Conservation (phyloP, 805 yeast genomes). For the Saccharomycopsis lassenensis region DNA sequence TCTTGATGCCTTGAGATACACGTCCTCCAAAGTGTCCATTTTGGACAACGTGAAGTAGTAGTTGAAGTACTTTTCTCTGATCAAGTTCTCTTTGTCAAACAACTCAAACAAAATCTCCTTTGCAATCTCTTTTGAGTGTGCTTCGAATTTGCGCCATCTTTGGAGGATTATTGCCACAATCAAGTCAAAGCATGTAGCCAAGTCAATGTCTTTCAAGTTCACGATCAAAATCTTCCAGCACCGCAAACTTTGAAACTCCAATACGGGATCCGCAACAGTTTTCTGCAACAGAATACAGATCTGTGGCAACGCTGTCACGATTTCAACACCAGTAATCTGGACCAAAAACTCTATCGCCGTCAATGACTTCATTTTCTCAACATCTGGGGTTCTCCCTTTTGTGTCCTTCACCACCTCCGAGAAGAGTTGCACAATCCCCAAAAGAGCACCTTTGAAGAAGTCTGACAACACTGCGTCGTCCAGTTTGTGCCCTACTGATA, state of each 20-base stretch:
- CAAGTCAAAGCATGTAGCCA: constrained; percentile 61
- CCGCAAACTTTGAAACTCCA: constrained; percentile 49
- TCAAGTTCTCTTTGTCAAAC: constrained; percentile 26
- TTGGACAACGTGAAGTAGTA: constrained; percentile 45
- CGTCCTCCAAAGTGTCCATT: constrained; percentile 28
- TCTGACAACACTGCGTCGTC: constrained; percentile 26
- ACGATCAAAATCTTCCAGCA: constrained; percentile 59
- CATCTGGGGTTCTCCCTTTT: constrained; percentile 58
- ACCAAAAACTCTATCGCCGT: constrained; percentile 65
- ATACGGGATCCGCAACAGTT: constrained; percentile 50
- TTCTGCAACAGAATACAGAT: constrained; percentile 78
- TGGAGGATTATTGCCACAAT: constrained; percentile 65
- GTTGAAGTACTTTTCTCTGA: constrained; percentile 33
- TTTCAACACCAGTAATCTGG: constrained; percentile 38
- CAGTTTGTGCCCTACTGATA: constrained; percentile 21
- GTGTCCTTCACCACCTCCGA: constrained; percentile 70
- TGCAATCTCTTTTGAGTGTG: constrained; percentile 39
- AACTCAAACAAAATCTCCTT: constrained; percentile 35
- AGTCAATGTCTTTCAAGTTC: constrained; percentile 42
- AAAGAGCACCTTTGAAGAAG: constrained; percentile 45
- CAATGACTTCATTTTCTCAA: constrained; percentile 61
- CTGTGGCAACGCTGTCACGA: constrained; percentile 69
- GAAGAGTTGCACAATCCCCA: constrained; percentile 69
- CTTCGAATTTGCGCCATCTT: constrained; percentile 44
- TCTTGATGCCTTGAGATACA: constrained; percentile 23